These are phyloP conservation scores for Penicillium hesseltinei DNA, from an alignment of 2,329 filamentous ascomycete genomes.

Conservation along the genomic window DNA sequence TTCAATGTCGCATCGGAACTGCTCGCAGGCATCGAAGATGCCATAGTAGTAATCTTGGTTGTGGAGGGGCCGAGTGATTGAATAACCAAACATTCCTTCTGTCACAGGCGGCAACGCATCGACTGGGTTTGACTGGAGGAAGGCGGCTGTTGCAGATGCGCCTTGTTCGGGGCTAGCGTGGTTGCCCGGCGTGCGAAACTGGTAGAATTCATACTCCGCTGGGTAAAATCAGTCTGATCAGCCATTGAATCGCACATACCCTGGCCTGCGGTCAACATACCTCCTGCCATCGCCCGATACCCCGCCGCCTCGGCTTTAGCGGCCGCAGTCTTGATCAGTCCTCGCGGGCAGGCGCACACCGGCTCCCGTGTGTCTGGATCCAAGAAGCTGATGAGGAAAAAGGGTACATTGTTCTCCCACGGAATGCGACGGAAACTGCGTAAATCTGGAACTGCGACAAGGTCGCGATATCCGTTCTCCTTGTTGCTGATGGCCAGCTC, in stretches of 20 bases:
- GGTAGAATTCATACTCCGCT: slow-evolving; percentile 96
- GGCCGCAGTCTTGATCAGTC: slow-evolving; percentile 66
- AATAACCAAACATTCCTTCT: slow-evolving; percentile 96
- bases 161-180: slow-evolving; percentile 54
- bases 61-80: slow-evolving; percentile 78
- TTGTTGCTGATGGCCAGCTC: slow-evolving; percentile 87
- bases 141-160: slow-evolving; percentile 68
- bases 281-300: slow-evolving; percentile 85
- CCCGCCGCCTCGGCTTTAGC: slow-evolving; percentile 66
- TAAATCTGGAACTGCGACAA: slow-evolving; percentile 79
- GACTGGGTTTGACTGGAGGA: slow-evolving; percentile 70
- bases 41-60: slow-evolving; percentile 93
- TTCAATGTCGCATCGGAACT: slow-evolving; percentile 79
- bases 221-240: slow-evolving; percentile 2
- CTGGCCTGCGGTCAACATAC: slow-evolving; percentile 51
- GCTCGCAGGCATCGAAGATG: slow-evolving; percentile 74
- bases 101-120: slow-evolving; percentile 74
- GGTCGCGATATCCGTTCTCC: slow-evolving; percentile 83
- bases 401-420: slow-evolving; percentile 83
- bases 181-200: slow-evolving; percentile 68
- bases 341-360: slow-evolving; percentile 75
- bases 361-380: slow-evolving; percentile 74
- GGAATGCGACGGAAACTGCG: slow-evolving; percentile 77
- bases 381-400: slow-evolving; percentile 79
- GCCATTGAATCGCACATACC: slow-evolving; percentile 7